Evolutionary conservation across 495 filamentous ascomycete genomes (phyloP).

Genomic region (Xylaria nigripes): DNA sequence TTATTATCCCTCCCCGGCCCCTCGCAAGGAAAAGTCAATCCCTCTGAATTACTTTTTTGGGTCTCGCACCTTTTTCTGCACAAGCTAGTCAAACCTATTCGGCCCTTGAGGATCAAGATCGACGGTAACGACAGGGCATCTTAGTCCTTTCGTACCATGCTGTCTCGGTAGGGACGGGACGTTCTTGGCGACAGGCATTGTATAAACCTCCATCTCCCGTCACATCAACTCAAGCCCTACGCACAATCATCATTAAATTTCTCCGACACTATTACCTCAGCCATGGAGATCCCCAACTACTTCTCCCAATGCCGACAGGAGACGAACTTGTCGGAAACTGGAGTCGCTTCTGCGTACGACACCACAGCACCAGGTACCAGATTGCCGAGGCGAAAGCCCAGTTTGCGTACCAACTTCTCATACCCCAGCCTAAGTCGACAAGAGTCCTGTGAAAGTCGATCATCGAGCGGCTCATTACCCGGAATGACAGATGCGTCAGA

Average conservation of each 20-base stretch:
- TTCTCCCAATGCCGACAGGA: conserved; percentile 6
- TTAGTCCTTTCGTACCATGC: conserved; percentile 14
- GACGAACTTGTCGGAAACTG: neutral
- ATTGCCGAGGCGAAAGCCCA: conserved; percentile 10
- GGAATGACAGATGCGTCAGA: conserved; percentile 28
- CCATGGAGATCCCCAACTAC: conserved; percentile 21
- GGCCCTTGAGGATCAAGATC: conserved; percentile 17
- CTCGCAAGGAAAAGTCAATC: conserved; percentile 16
- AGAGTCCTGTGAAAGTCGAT: conserved; percentile 20
- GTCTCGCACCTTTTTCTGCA: conserved; percentile 15
- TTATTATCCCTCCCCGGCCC: conserved; percentile 22
- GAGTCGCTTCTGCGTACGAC: conserved; percentile 5
- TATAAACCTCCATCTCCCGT: conserved; percentile 24
- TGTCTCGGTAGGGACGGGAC: neutral
- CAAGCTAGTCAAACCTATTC: conserved; percentile 12
- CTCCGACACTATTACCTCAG: conserved; percentile 6
- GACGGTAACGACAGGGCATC: conserved; percentile 10
- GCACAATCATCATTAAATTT: conserved; percentile 12
- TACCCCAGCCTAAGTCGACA: conserved; percentile 21
- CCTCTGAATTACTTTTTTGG: conserved; percentile 14
- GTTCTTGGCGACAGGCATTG: neutral
- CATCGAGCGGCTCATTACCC: conserved; percentile 22
- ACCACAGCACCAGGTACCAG: neutral
- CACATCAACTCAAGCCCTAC: conserved; percentile 14
- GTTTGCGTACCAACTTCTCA: conserved; percentile 20